Base-by-base conservation (phyloP, 352 stramenopile species). In the Pythium phragmiticola region DNA sequence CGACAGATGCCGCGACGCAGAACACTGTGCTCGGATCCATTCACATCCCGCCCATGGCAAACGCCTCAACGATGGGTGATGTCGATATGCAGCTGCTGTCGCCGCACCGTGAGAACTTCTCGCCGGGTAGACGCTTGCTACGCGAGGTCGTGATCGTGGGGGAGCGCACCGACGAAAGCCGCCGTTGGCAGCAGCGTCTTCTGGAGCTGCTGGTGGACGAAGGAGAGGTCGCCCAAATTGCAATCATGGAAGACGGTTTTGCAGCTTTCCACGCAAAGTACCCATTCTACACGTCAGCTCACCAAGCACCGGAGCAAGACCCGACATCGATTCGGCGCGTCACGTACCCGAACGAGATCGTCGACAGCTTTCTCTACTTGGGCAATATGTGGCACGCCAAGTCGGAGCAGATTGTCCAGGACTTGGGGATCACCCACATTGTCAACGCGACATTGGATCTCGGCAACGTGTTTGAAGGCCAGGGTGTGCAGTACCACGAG, bases 361-460 rank as follows among this genome's bases (percentile, higher is more conserved):
- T 87, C 45, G 68, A 79, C 14, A 68, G 72, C 42, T 87, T 89
- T 33, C 61, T 92, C 36, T 92, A 84, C 56, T 68, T 92, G 17
- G 82, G 82, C 28, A 92, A 90, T 57, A 84, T 84, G 77, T 90
- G 80, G 80, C 82, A 92, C 36, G 82, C 82, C 28, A 70, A 76
- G 50, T 87, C 67, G 7, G 63, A 72, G 21, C 63, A 82, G 39
- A 74, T 92, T 2, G 62, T 92, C 17, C 51, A 68, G 37, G 69
- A 88, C 53, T 70, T 92, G 50, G 73, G 76, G 13, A 90, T 92
- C 71, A 90, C 82, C 21, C 80, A 92, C 62, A 66, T 92, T 57
- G 74, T 92, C 21, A 89, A 89, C 46, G 79, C 80, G 1, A 87
- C 70, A 19, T 60, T 80, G 14, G 78, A 88, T 30, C 54, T 83